Evolutionary conservation across 331 rosid genomes (phyloP), one percentile per base, ranked within the genome.

Genomic region (Quercus tomentella): DNA sequence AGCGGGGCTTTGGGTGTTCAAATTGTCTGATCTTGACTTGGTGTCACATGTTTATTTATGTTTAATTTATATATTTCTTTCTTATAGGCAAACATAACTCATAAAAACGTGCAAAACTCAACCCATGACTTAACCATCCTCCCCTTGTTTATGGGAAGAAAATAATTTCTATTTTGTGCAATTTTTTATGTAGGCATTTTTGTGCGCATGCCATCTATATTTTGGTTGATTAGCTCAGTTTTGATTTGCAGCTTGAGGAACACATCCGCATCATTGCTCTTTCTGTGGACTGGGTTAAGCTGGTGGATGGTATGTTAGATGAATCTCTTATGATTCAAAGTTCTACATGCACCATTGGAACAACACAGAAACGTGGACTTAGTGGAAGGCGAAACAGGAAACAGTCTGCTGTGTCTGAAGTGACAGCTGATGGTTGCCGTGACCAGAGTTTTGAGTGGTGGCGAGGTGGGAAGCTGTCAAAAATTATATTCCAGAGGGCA

Each of bases 231-330:
- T 76, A 45, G 77, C 77, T 25, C 5, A 72, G 72, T 70, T 68
- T 56, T 77, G 55, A 74, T 84, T 81, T 88, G 85, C 94, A 93
- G 99, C 94, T 96, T 66, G 99, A 96, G 85, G 90, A 89, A 69
- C 91, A 92, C 76, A 88, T 96, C 54, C 87, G 91, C 55, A 26
- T 70, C 2, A 84, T 96, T 75, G 88, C 97, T 57, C 80, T 93
- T 80, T 86, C 85, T 62, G 92, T 87, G 16, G 97, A 93, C 75
- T 96, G 99, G 99, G 73, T 86, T 79, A 96, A 91, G 88, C 86
- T 88, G 79, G 88, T 92, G 79, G 99, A 96, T 87, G 94, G 91
- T 86, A 85, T 88, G 89, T 76, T 78, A 80, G 91, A 81, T 67
- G 97, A 93, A 30, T 78, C 90, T 78, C 83, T 89, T 30, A 73